Base-by-base conservation (phyloP, 306 rosid species). In the Ochetophila trinervis region DNA sequence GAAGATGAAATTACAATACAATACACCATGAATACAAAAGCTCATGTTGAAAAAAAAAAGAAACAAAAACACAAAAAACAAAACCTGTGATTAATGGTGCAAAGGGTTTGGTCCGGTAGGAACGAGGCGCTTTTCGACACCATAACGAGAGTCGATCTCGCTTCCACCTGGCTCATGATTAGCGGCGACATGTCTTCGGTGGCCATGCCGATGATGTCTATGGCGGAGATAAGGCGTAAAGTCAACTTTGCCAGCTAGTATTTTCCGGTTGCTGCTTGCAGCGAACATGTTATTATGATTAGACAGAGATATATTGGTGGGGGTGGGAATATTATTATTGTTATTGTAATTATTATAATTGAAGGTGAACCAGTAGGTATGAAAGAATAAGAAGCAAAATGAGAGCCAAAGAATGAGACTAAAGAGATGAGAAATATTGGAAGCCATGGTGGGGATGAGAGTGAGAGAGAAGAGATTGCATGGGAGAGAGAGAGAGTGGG, bases 41-140 rank as follows among this genome's bases (percentile, higher is more conserved):
- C 67, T 18, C 68, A 37, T 70, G 53, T 4, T 20, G 61, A 73
- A 58, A 70, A 74, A 51, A 50, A 53, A 72, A 17, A 32, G 48
- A 47, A 57, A 32, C 7, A 50, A 51, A n/a, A n/a, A n/a, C n/a
- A n/a, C n/a, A n/a, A 12, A 40, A 40, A 18, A 58, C 16, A 15
- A 20, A 70, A 76, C 76, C 78, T 69, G 53, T 34, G 70, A 70
- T 85, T 44, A 89, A 79, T 93, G 98, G 87, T 93, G 98, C 88
- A 93, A 89, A 51, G 98, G 98, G 58, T 93, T 93, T 82, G 98
- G 98, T 72, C 98, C 98, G 3, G 88, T 87, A 48, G 98, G 98
- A 67, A 93, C 95, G 32, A 86, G 86, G 65, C 98, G 97, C 73
- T 78, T 83, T 27, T 93, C 96, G 1, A 34, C 89, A 49, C 91